phyloP scores from a whole-genome alignment of 1,284 basidiomycete genomes.

The Cerioporus squamosus region DNA sequence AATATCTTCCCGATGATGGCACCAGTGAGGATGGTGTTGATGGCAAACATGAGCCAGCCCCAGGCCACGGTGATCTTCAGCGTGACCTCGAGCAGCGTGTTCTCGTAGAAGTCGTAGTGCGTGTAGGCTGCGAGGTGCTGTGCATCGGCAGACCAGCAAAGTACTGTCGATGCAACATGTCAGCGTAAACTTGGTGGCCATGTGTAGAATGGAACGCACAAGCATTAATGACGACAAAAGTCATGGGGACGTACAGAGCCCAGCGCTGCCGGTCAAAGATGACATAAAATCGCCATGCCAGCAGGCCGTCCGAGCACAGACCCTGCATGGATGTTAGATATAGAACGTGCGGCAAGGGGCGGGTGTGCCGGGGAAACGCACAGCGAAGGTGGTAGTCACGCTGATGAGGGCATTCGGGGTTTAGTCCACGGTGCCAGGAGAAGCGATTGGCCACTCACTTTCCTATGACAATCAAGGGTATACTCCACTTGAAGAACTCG shows the following conservation, averaged over 20 bases:
- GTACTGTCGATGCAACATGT: conserved; percentile 10
- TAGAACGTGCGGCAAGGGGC: no score
- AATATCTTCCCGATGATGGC: conserved; percentile 27
- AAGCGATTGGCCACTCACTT: conserved; percentile 5
- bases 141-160: conserved; percentile 29
- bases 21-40: conserved; percentile 27
- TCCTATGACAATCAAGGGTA: conserved; percentile 16
- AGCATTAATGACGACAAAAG: conserved; percentile 21
- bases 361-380: no score
- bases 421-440: no score
- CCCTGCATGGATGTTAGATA: conserved; percentile 16
- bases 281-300: conserved; percentile 32
- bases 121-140: conserved; percentile 24
- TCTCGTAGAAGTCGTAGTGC: conserved; percentile 22
- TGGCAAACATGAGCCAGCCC: conserved; percentile 31
- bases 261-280: conserved; percentile 21
- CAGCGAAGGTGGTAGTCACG: conserved; percentile 25
- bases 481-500: conserved; percentile 22
- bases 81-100: conserved; percentile 21
- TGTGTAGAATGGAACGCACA: conserved; percentile 7
- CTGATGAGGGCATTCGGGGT: not conserved
- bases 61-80: conserved; percentile 29
- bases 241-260: conserved; percentile 26
- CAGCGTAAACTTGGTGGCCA: not conserved
- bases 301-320: conserved; percentile 27